Evolutionary conservation across 306 rosid species (phyloP).

Genomic region (Potentilla sterilis): DNA sequence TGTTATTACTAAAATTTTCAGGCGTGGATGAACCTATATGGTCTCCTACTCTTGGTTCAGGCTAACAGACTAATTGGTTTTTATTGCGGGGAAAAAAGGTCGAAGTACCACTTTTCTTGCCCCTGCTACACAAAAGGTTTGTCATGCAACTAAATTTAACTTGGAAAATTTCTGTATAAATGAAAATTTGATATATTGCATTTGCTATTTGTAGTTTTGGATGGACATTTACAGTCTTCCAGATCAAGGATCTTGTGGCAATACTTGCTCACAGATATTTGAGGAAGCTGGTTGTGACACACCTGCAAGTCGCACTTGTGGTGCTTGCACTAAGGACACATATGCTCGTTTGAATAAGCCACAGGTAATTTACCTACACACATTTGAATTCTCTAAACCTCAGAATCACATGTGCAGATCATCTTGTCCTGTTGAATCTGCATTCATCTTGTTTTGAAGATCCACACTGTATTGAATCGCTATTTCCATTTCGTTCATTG

Average conservation of each 20-base stretch:
- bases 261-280: conserved; percentile 95
- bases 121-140: conserved; percentile 97
- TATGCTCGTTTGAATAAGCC: conserved; percentile 88
- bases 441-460: not conserved
- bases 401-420: not conserved
- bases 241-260: conserved; percentile 90
- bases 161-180: not conserved
- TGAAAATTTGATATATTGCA: not conserved
- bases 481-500: conserved; percentile 11
- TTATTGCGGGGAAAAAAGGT: conserved; percentile 75
- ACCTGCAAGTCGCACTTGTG: conserved; percentile 94
- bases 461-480: conserved; percentile 11
- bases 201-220: conserved; percentile 67
- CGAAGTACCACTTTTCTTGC: conserved; percentile 91
- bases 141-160: no score
- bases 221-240: conserved; percentile 73
- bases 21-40: no score
- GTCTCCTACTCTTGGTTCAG: no score
- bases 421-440: not conserved
- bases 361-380: conserved; percentile 37
- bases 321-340: conserved; percentile 88
- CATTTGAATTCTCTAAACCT: not conserved
- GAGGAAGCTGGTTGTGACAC: conserved; percentile 99
- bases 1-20: no score
- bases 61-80: no score